Evolutionary conservation across 139 green algal genomes (phyloP).

Genomic region (Picochlorum costavermella): DNA sequence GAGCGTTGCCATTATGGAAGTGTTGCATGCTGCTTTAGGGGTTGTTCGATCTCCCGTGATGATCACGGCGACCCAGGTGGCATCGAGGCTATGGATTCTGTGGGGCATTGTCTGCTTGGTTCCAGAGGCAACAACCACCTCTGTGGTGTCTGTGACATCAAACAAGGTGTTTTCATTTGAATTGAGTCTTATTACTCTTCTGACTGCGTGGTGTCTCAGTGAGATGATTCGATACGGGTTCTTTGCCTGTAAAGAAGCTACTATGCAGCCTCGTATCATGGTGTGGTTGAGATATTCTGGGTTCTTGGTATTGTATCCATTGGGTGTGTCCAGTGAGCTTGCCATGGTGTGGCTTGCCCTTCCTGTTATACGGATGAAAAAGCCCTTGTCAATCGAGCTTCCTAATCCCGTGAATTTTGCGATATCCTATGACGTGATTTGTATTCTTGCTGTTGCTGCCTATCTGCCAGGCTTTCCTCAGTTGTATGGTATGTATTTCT

Average conservation of each 20-base stretch:
- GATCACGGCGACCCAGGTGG: conserved; percentile 84
- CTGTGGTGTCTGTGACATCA: conserved; percentile 15
- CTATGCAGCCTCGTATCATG: conserved; percentile 48
- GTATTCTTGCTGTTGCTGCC: conserved; percentile 25
- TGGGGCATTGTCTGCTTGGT: conserved; percentile 72
- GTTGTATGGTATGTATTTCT: conserved; percentile 43
- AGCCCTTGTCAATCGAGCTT: conserved; percentile 40
- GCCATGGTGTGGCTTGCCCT: conserved; percentile 67
- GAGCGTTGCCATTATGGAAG: conserved; percentile 74
- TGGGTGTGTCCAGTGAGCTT: conserved; percentile 78
- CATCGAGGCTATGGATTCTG: conserved; percentile 70
- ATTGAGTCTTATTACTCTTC: conserved; percentile 61
- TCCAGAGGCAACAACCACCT: conserved; percentile 16
- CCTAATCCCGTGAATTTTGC: conserved; percentile 75
- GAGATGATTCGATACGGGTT: conserved; percentile 90
- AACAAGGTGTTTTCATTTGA: conserved; percentile 13
- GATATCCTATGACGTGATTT: conserved; percentile 68
- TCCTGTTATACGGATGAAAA: conserved; percentile 37
- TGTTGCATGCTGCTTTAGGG: conserved; percentile 67
- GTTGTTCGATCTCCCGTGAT: conserved; percentile 73
- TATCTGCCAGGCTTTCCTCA: conserved; percentile 68
- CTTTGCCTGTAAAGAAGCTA: conserved; percentile 72
- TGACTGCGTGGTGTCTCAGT: conserved; percentile 76
- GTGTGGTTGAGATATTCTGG: conserved; percentile 83
- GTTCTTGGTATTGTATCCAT: conserved; percentile 88